phyloP scores from a whole-genome alignment of 352 stramenopile genomes.

The Phytophthora nicotianae region DNA sequence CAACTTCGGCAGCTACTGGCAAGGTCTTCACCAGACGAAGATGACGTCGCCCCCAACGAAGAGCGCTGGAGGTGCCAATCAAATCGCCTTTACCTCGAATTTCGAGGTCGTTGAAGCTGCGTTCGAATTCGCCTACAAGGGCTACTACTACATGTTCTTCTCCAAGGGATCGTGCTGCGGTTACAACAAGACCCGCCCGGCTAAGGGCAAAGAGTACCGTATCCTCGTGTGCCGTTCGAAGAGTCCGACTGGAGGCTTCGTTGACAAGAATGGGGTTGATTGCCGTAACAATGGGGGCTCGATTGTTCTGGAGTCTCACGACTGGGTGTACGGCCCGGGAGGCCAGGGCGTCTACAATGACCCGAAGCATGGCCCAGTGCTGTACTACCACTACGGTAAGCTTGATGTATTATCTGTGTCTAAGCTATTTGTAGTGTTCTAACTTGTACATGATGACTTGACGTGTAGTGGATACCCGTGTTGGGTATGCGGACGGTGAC shows the following conservation, averaged over 20 bases:
- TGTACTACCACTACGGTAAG: conserved; percentile 67
- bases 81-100: conserved; percentile 43
- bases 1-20: conserved; percentile 58
- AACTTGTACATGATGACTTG: conserved; percentile 5
- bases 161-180: conserved; percentile 48
- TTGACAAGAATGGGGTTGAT: conserved; percentile 39
- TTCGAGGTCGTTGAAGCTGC: conserved; percentile 44
- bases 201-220: conserved; percentile 54
- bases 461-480: conserved; percentile 46
- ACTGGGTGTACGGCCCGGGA: conserved; percentile 49
- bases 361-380: conserved; percentile 41
- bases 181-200: conserved; percentile 35
- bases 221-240: conserved; percentile 51
- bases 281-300: conserved; percentile 51
- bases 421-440: background rate
- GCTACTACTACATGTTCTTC: conserved; percentile 56
- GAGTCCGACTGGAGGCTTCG: conserved; percentile 39
- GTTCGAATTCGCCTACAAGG: conserved; percentile 43
- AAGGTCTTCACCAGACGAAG: conserved; percentile 37
- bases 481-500: conserved; percentile 52
- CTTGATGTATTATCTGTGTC: background rate
- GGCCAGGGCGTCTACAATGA: conserved; percentile 57
- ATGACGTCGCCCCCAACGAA: conserved; percentile 35
- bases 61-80: conserved; percentile 13
- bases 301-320: conserved; percentile 50